Evolutionary conservation across 2,329 filamentous ascomycete genomes (phyloP).

Genomic region (Rhynchosporium agropyri): DNA sequence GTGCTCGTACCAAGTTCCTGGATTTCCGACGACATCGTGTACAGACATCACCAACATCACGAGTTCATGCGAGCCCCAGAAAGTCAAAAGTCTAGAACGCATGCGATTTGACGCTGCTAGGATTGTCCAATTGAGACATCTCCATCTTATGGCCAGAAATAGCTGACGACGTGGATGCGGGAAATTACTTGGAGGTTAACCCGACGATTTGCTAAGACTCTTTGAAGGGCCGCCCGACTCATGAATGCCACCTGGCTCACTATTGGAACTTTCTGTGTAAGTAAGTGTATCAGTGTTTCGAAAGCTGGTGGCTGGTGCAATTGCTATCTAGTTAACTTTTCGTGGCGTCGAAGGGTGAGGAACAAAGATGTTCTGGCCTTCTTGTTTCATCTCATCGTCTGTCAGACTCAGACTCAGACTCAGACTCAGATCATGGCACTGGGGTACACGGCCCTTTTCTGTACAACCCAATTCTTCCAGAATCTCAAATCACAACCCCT

Average conservation of each 20-base stretch:
- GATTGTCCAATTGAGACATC: constrained; percentile 5
- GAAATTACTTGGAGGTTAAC: neutral
- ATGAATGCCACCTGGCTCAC: neutral
- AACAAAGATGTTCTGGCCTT: constrained; percentile 11
- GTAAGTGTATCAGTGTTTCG: neutral
- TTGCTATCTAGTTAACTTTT: neutral
- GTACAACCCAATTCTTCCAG: neutral
- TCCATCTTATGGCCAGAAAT: constrained; percentile 2
- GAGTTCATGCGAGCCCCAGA: neutral
- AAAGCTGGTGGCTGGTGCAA: neutral
- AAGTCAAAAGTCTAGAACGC: neutral
- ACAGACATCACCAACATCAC: neutral
- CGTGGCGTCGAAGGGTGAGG: neutral
- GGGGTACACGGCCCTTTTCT: neutral
- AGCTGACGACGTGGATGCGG: neutral
- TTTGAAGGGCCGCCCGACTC: neutral
- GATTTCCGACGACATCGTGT: neutral
- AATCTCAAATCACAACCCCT: neutral
- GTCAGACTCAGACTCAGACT: neutral
- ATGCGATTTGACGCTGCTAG: constrained; percentile 1
- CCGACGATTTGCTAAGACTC: neutral
- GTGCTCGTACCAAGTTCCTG: neutral
- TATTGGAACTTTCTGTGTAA: too few species aligned
- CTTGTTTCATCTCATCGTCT: constrained; percentile 10
- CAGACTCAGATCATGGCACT: too few species aligned